phyloP scores from a whole-genome alignment of 768 basidiomycete species.

The Rhodocollybia butyracea region DNA sequence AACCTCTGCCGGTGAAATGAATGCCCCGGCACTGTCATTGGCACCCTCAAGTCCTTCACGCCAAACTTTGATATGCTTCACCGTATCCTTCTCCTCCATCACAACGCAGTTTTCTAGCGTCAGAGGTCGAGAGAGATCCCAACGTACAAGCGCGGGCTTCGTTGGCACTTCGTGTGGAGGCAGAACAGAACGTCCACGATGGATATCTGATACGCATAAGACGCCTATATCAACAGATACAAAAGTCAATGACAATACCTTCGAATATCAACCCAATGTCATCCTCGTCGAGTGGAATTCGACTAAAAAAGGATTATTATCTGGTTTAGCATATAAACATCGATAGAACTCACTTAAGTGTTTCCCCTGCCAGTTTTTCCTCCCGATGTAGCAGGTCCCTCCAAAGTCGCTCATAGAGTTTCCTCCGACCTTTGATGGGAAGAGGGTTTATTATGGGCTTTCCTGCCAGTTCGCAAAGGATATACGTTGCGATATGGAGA shows the following conservation, averaged over 20 bases:
- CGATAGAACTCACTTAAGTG: constrained; percentile 49
- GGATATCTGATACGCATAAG: too few relatives aligned
- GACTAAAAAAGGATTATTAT: constrained; percentile 36
- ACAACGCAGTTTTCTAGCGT: constrained; percentile 82
- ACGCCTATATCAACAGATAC: too few relatives aligned
- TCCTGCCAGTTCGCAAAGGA: constrained; percentile 81
- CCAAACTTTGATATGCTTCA: constrained; percentile 55
- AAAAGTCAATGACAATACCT: too few relatives aligned
- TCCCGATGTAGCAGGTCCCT: constrained; percentile 77
- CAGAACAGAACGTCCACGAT: constrained; percentile 71
- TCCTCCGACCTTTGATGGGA: constrained; percentile 80
- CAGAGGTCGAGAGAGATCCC: constrained; percentile 68
- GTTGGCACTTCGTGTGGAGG: constrained; percentile 76
- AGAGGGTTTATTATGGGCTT: constrained; percentile 83
- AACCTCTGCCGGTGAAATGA: constrained; percentile 45
- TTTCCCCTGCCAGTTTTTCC: constrained; percentile 57
- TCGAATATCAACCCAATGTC: constrained; percentile 86
- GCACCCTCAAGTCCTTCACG: constrained; percentile 15
- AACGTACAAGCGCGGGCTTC: constrained; percentile 74
- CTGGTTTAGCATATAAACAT: neutral
- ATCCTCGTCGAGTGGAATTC: constrained; percentile 76
- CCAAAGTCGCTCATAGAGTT: constrained; percentile 77
- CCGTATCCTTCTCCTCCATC: constrained; percentile 74
- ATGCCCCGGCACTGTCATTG: constrained; percentile 8
- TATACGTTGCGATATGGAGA: constrained; percentile 83